These are phyloP conservation scores for Talaromyces amestolkiae DNA, from an alignment of 2,329 filamentous ascomycete species.

Conservation along the genomic window DNA sequence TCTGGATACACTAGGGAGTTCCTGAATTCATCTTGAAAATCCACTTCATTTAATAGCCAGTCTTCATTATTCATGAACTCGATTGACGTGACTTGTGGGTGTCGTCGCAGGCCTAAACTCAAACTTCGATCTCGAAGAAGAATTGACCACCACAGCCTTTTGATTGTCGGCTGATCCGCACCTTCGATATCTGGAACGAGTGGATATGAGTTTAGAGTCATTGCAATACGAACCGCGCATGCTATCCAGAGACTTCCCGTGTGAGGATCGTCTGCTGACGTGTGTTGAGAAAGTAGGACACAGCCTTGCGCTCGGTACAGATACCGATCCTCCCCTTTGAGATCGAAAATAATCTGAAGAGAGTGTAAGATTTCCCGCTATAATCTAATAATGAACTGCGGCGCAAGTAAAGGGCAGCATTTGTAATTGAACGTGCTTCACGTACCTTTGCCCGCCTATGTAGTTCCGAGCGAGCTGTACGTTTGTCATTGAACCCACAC, in stretches of 20 bases:
- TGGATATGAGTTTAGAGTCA: not conserved
- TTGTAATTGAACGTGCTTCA: not conserved
- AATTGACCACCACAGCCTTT: constrained; percentile 57
- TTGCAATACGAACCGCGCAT: constrained; percentile 46
- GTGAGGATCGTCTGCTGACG: constrained; percentile 33
- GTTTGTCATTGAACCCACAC: not conserved
- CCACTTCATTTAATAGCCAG: not conserved
- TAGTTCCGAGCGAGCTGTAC: not conserved
- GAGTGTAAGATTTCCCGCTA: not conserved
- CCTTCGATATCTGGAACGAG: constrained; percentile 36
- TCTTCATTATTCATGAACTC: constrained; percentile 45
- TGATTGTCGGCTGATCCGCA: constrained; percentile 41
- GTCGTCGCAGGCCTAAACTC: constrained; percentile 50
- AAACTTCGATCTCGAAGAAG: constrained; percentile 54
- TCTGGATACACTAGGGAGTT: not conserved
- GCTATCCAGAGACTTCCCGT: constrained; percentile 46
- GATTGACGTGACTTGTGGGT: constrained; percentile 50
- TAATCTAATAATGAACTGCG: not conserved
- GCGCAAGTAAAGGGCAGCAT: not conserved
- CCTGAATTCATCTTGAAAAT: not conserved
- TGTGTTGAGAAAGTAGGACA: constrained; percentile 39
- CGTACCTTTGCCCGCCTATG: not conserved
- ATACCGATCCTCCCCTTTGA: not conserved
- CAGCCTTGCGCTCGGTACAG: constrained; percentile 33
- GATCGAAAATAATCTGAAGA: not conserved